Base-by-base conservation (phyloP, 2,329 filamentous ascomycete genomes). In the Didymella arachidicola region DNA sequence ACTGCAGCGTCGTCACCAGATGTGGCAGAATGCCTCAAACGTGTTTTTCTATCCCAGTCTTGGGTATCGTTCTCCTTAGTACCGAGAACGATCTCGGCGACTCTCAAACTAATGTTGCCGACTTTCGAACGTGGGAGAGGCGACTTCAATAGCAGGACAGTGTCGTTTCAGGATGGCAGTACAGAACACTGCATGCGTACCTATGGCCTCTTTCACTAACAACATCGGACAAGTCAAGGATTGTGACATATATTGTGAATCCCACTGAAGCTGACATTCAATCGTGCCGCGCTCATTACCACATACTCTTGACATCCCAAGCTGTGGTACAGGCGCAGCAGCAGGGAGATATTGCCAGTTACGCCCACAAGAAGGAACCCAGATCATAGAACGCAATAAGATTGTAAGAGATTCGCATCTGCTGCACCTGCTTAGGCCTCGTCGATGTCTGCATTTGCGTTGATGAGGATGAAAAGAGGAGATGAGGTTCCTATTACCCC, bases 401-500 rank as follows among this genome's bases (percentile, higher is more conserved):
- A n/a, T 3, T 16, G n/a, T 16, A 36, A 36, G 5, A 36, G 6
- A 36, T 16, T 25, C 34, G 22, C 36, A 41, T 19, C 14, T 43
- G 41, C 22, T 43, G 41, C 30, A 14, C 46, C 32, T 34, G 4
- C 11, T 32, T 29, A 39, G 16, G 12, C 32, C 26, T 30, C 39
- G 30, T 41, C 34, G 44, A 14, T 45, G 19, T 43, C 32, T 45
- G 19, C 29, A 39, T 59, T 34, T 32, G 34, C 34, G 36, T 46
- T n/a, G 39, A 59, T 27, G 42, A 50, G 56, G 27, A 53, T 27
- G 50, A 26, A 41, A 53, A 12, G 38, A 42, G 39, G 45, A 50
- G 45, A 41, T 34, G 45, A 51, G 41, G 18, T 59, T 59, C n/a
- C 30, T 42, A 60, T 60, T 60, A 60, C 57, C 57, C 57, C 57